phyloP scores from a whole-genome alignment of 306 rosid genomes.

The Trifolium subterraneum region DNA sequence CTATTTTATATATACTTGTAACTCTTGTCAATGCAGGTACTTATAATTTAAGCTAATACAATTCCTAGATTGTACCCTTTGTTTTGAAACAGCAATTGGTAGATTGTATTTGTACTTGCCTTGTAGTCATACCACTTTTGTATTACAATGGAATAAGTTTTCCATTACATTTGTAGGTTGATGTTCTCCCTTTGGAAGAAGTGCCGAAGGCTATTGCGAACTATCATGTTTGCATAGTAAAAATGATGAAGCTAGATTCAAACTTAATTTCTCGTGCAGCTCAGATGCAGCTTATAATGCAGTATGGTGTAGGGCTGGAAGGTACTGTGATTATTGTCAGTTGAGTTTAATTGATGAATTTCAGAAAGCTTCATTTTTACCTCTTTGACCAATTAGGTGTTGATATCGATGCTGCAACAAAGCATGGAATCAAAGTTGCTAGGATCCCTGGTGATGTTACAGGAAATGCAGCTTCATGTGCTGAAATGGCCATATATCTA shows the following conservation, averaged over 20 bases:
- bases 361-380: conserved; percentile 31
- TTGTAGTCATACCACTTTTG: background rate
- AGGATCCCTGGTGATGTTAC: conserved; percentile 72
- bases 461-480: conserved; percentile 90
- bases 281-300: conserved; percentile 82
- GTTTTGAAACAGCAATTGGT: too few relatives aligned
- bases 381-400: conserved; percentile 57
- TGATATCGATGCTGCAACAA: conserved; percentile 89
- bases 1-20: conserved; percentile 1
- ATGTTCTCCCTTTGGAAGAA: conserved; percentile 69
- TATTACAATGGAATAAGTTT: background rate
- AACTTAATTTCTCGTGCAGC: conserved; percentile 65
- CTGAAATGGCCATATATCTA: conserved; percentile 91
- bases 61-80: background rate
- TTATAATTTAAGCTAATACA: background rate
- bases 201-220: conserved; percentile 66
- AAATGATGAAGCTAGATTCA: conserved; percentile 68
- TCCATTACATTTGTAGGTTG: conserved; percentile 61
- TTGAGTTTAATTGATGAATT: conserved; percentile 7
- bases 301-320: conserved; percentile 91
- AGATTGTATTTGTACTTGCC: background rate
- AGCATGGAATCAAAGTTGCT: conserved; percentile 85
- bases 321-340: conserved; percentile 52
- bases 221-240: conserved; percentile 70
- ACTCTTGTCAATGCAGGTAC: conserved; percentile 26